Conservation (phyloP, 192 early-diverging fungal species). For the Mortierella claussenii region DNA sequence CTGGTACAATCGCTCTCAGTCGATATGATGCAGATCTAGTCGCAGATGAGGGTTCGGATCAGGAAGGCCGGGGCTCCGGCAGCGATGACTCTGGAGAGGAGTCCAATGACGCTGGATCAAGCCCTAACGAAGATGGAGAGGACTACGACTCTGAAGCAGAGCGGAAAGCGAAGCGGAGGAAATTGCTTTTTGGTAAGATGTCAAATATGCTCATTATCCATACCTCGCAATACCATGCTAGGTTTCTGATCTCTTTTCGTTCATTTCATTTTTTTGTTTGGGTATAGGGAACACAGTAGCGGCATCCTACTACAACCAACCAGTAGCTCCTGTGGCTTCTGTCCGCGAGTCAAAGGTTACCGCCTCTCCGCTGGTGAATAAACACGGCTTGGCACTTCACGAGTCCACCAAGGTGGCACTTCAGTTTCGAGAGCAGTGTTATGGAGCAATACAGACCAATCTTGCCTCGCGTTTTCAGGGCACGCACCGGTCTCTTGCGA, state of each 20-base stretch:
- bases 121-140: conserved; percentile 4
- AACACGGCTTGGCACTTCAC: conserved; percentile 6
- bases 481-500: conserved; percentile 20
- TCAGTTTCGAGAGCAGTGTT: conserved; percentile 32
- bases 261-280: neutral
- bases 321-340: too few species aligned
- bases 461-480: conserved; percentile 17
- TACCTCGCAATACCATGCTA: too few species aligned
- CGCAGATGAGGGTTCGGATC: conserved; percentile 10
- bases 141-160: conserved; percentile 42
- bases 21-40: conserved; percentile 32
- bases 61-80: neutral
- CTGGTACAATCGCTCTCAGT: conserved; percentile 25
- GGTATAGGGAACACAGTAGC: conserved; percentile 23
- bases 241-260: neutral
- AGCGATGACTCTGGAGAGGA: neutral
- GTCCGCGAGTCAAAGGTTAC: too few species aligned
- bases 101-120: neutral
- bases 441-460: conserved; percentile 22
- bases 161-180: conserved; percentile 45
- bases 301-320: conserved; percentile 42
- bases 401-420: conserved; percentile 29
- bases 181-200: conserved; percentile 40
- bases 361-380: too few species aligned
- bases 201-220: neutral